These are phyloP conservation scores for Kwoniella heveanensis DNA, from an alignment of 768 basidiomycete genomes.

Conservation along the genomic window DNA sequence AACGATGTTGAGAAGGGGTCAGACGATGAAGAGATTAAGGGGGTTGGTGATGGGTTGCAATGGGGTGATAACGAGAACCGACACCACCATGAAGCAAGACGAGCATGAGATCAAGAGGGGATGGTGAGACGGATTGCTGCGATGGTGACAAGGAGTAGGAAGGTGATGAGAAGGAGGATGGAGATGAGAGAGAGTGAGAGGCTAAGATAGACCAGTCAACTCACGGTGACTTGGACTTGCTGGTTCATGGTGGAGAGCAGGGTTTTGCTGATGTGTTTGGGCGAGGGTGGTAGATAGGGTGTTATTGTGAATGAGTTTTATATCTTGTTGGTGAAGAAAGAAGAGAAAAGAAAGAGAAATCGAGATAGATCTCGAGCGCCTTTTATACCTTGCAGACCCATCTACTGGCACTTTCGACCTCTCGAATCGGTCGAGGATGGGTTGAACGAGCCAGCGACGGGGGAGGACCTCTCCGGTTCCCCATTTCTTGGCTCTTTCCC, in stretches of 20 bases:
- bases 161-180: neutral
- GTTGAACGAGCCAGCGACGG: neutral
- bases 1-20: neutral
- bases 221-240: slow-evolving; percentile 17
- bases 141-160: too few relatives aligned
- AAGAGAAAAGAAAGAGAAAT: slow-evolving; percentile 20
- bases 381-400: slow-evolving; percentile 19
- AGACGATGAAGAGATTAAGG: neutral
- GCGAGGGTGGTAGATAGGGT: neutral
- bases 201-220: neutral
- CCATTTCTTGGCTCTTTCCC: neutral
- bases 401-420: neutral
- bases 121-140: too few relatives aligned
- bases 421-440: neutral
- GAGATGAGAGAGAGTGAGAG: too few relatives aligned
- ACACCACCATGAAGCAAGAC: too few relatives aligned
- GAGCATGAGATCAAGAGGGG: too few relatives aligned
- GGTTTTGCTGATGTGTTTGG: slow-evolving; percentile 3
- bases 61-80: too few relatives aligned
- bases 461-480: neutral
- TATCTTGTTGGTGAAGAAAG: slow-evolving; percentile 19
- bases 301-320: neutral
- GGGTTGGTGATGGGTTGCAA: neutral
- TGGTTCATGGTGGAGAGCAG: slow-evolving; percentile 14
- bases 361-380: slow-evolving; percentile 1